Percentiles rank a stretch among this genome's conserved stretches.
These are phyloP conservation scores for Trichoderma hamatum DNA, from an alignment of 2,329 filamentous ascomycete species.

Conservation along the genomic window DNA sequence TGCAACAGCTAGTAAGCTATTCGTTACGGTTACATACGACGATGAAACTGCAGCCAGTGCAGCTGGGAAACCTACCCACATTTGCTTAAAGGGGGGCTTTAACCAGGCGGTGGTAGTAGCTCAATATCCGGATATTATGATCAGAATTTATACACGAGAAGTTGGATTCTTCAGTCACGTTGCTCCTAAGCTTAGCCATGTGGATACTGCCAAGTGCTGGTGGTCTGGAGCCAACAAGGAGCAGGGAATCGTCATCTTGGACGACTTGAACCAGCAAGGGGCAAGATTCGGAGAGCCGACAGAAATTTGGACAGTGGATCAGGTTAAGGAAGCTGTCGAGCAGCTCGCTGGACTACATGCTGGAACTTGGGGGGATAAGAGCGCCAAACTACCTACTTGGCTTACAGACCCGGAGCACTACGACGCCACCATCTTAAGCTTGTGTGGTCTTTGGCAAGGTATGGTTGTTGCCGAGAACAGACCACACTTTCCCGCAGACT, in stretches of 20 bases:
- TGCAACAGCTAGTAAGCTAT: conserved; percentile 13
- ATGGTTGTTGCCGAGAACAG: conserved; percentile 1
- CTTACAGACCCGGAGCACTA: conserved; percentile 8
- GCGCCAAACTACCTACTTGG: neutral
- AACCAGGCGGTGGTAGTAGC: conserved; percentile 11
- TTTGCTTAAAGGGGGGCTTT: conserved; percentile 5
- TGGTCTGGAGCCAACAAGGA: neutral
- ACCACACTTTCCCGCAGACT: conserved; percentile 1
- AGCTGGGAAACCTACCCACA: neutral
- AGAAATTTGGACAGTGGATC: neutral
- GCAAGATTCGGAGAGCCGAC: conserved; percentile 3
- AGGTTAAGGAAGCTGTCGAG: conserved; percentile 6
- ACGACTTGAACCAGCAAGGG: neutral
- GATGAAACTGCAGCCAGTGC: neutral
- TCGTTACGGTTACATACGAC: conserved; percentile 3
- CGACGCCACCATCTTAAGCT: conserved; percentile 1
- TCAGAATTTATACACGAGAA: conserved; percentile 3
- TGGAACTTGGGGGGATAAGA: conserved; percentile 9
- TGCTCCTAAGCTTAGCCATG: neutral
- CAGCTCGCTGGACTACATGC: conserved; percentile 10
- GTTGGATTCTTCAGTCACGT: conserved; percentile 8
- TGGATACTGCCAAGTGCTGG: neutral
- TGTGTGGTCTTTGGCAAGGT: neutral
- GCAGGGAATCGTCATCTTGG: neutral
- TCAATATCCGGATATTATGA: conserved; percentile 7